These are phyloP conservation scores for Cyberlindnera samutprakarnensis DNA, from an alignment of 805 yeast genomes.

Conservation along the genomic window DNA sequence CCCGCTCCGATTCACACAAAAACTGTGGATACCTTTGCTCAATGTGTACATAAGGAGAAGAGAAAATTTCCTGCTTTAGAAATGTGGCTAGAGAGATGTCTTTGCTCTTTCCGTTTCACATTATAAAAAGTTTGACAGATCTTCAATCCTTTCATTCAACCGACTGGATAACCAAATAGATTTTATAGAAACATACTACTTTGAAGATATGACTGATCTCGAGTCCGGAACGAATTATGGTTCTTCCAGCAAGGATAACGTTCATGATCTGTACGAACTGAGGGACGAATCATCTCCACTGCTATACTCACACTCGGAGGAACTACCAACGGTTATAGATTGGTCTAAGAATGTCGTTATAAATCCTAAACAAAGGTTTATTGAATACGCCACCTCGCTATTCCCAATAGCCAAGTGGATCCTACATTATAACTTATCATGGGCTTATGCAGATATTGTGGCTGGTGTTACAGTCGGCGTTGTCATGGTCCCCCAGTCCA, in stretches of 20 bases:
- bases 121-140: too few relatives aligned
- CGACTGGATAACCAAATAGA: too few relatives aligned
- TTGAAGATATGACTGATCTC: conserved; percentile 1
- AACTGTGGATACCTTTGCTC: too few relatives aligned
- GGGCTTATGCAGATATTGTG: conserved; percentile 77
- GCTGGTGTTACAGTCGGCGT: conserved; percentile 94
- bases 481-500: conserved; percentile 89
- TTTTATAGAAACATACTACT: too few relatives aligned
- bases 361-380: conserved; percentile 21
- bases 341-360: conserved; percentile 6
- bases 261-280: conserved; percentile 10
- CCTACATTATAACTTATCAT: conserved; percentile 67
- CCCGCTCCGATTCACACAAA: too few relatives aligned
- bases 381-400: conserved; percentile 48
- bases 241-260: conserved; percentile 1
- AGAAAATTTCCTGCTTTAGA: too few relatives aligned
- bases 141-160: too few relatives aligned
- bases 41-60: too few relatives aligned
- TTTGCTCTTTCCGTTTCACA: too few relatives aligned
- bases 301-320: conserved; percentile 6
- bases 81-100: too few relatives aligned
- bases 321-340: conserved; percentile 5
- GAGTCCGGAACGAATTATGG: too few relatives aligned
- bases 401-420: conserved; percentile 86
- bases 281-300: conserved; percentile 4